These are phyloP conservation scores for Saccharomyces hybrid DNA, from an alignment of 1,139 yeast genomes.

Conservation along the genomic window DNA sequence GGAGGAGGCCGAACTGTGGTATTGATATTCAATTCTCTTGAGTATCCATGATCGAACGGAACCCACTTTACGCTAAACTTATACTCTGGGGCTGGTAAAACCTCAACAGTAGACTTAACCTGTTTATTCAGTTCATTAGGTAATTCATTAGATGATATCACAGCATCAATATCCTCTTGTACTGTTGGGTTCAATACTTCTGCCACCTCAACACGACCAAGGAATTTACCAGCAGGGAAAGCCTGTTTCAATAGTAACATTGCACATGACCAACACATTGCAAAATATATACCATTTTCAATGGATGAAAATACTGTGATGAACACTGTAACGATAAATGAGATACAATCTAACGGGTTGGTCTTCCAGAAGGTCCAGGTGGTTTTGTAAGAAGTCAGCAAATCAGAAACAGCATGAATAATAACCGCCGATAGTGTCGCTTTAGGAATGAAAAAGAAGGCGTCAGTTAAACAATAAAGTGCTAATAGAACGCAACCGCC, in stretches of 20 bases:
- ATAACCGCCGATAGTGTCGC: conserved; percentile 82
- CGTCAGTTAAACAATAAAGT: conserved; percentile 69
- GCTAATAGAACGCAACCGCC: conserved; percentile 86
- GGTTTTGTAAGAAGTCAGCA: conserved; percentile 63
- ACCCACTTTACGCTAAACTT: conserved; percentile 56
- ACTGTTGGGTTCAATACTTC: conserved; percentile 51
- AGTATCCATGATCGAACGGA: conserved; percentile 48
- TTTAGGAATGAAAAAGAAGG: conserved; percentile 85
- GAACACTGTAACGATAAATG: conserved; percentile 71
- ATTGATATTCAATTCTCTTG: conserved; percentile 45
- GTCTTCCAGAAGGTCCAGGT: conserved; percentile 71
- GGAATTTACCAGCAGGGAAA: conserved; percentile 71
- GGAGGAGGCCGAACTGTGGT: conserved; percentile 69
- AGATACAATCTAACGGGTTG: conserved; percentile 67
- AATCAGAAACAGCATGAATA: conserved; percentile 91
- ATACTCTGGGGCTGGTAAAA: conserved; percentile 2
- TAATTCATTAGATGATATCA: not conserved
- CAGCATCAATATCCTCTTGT: not conserved
- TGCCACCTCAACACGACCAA: conserved; percentile 67
- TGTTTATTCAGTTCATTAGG: not conserved
- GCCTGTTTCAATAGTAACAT: conserved; percentile 66
- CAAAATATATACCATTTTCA: conserved; percentile 86
- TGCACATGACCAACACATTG: conserved; percentile 77
- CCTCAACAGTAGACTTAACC: conserved; percentile 25
- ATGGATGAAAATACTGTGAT: conserved; percentile 75